Evolutionary conservation across 371 early-diverging fungal species (phyloP).

Genomic region (Syncephalastrum contaminatum): DNA sequence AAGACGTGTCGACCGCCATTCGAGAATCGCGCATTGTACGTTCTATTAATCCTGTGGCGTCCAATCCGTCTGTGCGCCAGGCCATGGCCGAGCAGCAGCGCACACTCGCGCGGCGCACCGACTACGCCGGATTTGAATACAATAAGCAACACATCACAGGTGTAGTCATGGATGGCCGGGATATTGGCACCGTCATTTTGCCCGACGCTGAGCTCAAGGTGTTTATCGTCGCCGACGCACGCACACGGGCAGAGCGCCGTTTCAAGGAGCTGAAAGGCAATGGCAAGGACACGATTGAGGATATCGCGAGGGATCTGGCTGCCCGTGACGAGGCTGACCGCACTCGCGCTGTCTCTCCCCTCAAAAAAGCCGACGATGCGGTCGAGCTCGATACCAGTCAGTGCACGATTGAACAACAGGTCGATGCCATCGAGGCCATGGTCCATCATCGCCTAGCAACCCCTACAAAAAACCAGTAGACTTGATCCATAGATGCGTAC

Average conservation of each 20-base stretch:
- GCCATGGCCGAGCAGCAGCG: slow-evolving; percentile 68
- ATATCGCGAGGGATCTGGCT: slow-evolving; percentile 61
- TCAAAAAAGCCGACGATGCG: slow-evolving; percentile 81
- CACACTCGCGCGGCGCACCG: slow-evolving; percentile 23
- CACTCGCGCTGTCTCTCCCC: slow-evolving; percentile 74
- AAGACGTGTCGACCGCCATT: slow-evolving; percentile 70
- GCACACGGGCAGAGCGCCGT: slow-evolving; percentile 79
- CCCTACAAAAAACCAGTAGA: no score
- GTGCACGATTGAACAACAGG: slow-evolving; percentile 76
- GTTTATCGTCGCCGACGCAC: slow-evolving; percentile 76
- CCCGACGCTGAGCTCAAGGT: slow-evolving; percentile 92
- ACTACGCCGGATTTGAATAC: slow-evolving; percentile 18
- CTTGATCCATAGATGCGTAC: no score
- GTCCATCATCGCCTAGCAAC: slow-evolving; percentile 26
- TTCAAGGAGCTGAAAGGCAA: slow-evolving; percentile 54
- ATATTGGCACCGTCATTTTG: slow-evolving; percentile 88
- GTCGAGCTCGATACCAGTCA: slow-evolving; percentile 80
- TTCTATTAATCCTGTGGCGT: slow-evolving; percentile 69
- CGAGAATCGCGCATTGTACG: slow-evolving; percentile 65
- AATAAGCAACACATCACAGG: slow-evolving; percentile 41
- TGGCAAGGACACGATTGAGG: slow-evolving; percentile 40
- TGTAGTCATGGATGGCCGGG: slow-evolving; percentile 94
- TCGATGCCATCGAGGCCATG: slow-evolving; percentile 62
- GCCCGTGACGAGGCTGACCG: slow-evolving; percentile 79
- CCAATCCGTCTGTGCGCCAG: slow-evolving; percentile 62